A percentile compares a stretch with the other conserved stretches of the same genome.
These are phyloP conservation scores for Ambrosiella xylebori DNA, from an alignment of 2,329 filamentous ascomycete species.

Conservation along the genomic window DNA sequence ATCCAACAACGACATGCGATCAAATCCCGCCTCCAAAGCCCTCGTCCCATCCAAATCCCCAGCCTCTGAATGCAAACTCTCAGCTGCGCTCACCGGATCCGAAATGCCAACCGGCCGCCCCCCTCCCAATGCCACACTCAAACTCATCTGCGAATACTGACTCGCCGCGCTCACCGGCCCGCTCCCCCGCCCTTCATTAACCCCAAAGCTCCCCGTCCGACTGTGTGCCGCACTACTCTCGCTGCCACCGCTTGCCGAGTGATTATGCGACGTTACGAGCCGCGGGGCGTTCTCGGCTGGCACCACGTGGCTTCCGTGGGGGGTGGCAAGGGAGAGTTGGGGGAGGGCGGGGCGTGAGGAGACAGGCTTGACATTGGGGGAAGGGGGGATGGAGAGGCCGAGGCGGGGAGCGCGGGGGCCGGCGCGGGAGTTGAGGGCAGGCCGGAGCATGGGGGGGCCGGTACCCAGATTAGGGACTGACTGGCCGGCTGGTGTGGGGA, in stretches of 20 bases:
- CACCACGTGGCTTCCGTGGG: conserved; percentile 61
- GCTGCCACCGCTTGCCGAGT: conserved; percentile 58
- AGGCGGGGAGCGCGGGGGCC: conserved; percentile 56
- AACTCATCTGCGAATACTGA: conserved; percentile 69
- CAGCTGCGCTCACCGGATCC: conserved; percentile 77
- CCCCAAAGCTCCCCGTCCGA: conserved; percentile 67
- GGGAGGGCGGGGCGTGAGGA: conserved; percentile 46
- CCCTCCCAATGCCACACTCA: conserved; percentile 28
- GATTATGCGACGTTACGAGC: conserved; percentile 30
- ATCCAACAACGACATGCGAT: conserved; percentile 43
- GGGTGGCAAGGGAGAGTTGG: conserved; percentile 71
- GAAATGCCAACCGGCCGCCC: conserved; percentile 52
- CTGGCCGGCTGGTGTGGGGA: conserved; percentile 15
- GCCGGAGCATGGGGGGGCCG: conserved; percentile 64
- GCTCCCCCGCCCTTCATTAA: conserved; percentile 56
- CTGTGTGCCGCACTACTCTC: conserved; percentile 67
- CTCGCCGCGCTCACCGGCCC: conserved; percentile 78
- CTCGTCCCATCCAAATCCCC: conserved; percentile 70
- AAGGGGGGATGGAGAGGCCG: conserved; percentile 78
- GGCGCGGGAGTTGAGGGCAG: conserved; percentile 53
- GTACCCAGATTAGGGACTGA: conserved; percentile 48
- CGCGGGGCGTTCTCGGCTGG: conserved; percentile 46
- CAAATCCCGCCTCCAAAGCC: conserved; percentile 52
- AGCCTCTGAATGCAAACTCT: conserved; percentile 51
- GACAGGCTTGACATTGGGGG: conserved; percentile 65